Evolutionary conservation across 495 filamentous ascomycete species (phyloP), one percentile per base, ranked within the genome.

Genomic region (Aspergillus mulundensis): DNA sequence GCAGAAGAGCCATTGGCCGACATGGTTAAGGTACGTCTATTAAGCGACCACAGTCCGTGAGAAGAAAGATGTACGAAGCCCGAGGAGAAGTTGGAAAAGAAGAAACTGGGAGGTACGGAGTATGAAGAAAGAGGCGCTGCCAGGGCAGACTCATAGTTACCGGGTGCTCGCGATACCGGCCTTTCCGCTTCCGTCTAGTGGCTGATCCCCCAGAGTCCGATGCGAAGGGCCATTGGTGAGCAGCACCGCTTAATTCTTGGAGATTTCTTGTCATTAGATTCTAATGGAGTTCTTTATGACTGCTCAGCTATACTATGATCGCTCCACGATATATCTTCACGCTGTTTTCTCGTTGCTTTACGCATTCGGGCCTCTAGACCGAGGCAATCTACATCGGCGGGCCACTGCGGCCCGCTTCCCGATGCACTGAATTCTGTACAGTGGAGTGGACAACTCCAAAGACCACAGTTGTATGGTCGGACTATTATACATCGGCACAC

Each of bases 1-100:
- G 54, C 10, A 18, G 43, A 42, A 19, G 30, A 42, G 23, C 64
- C 63, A 43, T 72, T 65, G 20, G 66, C 65, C 11, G 66, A 60
- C 53, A 69, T 69, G 24, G 34, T 21, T 24, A 14, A 41, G 16
- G n/a, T n/a, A n/a, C n/a, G n/a, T n/a, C n/a, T 30, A 41, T 46
- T 16, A 28, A 15, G 15, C 5, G 1, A 39, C 10, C 32, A 3
- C 12, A 15, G 32, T 28, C 3, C 8, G 25, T 4, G 25, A 8
- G 12, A 2, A 6, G 32, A 36, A 10, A 36, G 2, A 36, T 36
- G 8, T 36, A 3, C 6, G 32, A 36, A 36, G 32, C 7, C 32
- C 12, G 8, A 36, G 32, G 12, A 36, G 11, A 6, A 15, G 25
- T 10, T 43, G 38, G 23, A 42, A 24, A 28, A 30, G 21, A 34